phyloP scores from a whole-genome alignment of 495 filamentous ascomycete species.

The Entonaema liquescens region DNA sequence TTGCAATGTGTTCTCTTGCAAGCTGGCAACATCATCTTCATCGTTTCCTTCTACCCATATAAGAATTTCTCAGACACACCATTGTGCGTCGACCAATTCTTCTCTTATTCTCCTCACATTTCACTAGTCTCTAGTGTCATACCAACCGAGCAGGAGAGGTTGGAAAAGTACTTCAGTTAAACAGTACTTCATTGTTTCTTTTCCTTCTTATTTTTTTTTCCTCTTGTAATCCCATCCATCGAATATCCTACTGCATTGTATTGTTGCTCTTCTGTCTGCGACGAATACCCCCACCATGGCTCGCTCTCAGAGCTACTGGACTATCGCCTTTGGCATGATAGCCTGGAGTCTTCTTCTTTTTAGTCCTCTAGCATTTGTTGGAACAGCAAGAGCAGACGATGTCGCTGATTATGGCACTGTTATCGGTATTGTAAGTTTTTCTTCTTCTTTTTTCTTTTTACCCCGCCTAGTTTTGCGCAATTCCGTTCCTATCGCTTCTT shows the following conservation, averaged over 20 bases:
- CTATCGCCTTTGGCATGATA: constrained; percentile 72
- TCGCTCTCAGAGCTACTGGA: constrained; percentile 62
- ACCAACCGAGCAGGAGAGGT: constrained; percentile 29
- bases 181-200: constrained; percentile 10
- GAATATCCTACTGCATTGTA: constrained; percentile 15
- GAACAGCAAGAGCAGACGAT: constrained; percentile 78
- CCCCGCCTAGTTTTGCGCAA: not conserved
- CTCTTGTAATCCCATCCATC: constrained; percentile 1
- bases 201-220: constrained; percentile 1
- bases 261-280: constrained; percentile 7
- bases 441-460: not conserved
- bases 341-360: constrained; percentile 87
- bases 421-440: constrained; percentile 80
- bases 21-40: constrained; percentile 41
- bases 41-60: constrained; percentile 17
- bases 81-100: constrained; percentile 26
- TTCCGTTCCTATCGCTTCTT: constrained; percentile 1
- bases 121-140: constrained; percentile 11
- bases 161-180: constrained; percentile 16
- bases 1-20: constrained; percentile 46
- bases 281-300: constrained; percentile 56
- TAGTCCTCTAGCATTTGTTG: constrained; percentile 74
- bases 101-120: constrained; percentile 20
- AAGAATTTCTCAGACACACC: constrained; percentile 24
- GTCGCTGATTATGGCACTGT: constrained; percentile 84